Base-by-base conservation (phyloP, 2,329 filamentous ascomycete species). In the Aspergillus tanneri region DNA sequence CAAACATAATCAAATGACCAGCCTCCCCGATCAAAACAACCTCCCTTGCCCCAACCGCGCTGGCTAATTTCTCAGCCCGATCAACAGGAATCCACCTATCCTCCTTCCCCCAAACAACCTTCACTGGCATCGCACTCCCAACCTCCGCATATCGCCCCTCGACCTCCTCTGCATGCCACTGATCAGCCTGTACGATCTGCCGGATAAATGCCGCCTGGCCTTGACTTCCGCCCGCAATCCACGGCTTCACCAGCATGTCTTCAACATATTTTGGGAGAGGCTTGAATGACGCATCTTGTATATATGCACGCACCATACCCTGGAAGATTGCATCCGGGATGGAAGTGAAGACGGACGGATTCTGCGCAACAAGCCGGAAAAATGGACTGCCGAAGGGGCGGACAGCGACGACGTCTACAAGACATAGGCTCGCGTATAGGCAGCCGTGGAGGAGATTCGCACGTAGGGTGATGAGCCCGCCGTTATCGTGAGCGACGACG, bases 401-500 rank as follows among this genome's bases (percentile, higher is more conserved):
- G 0, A 76, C 59, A 0, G 70, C 65, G 3, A 76, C 74, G 0
- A 74, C 72, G 25, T 77, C 70, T 16, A 74, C 65, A 1, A 76
- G 59, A 34, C 71, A 68, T 1, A 77, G 59, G 23, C 67, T 72
- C 3, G 58, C 61, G 49, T 69, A 76, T 0, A 64, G 46, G 7
- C 63, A 65, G 6, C 53, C 60, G 38, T 75, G 71, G 0, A 74
- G 38, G 0, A 77, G 56, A 40, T 70, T 60, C 0, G 66, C 66
- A 3, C 73, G 67, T 5, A 77, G 43, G 16, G 63, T 65, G 27
- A 76, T 65, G 4, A 75, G 48, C 0, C 74, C 74, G 1, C 64
- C 74, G 25, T 75, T 69, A 24, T 77, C 74, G 47, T 77, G 74
- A 0, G 73, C 74, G 2, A 77, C 53, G 0, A 77, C 59, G 39